phyloP scores from a whole-genome alignment of 768 basidiomycete species.

The Mrakia gelida region DNA sequence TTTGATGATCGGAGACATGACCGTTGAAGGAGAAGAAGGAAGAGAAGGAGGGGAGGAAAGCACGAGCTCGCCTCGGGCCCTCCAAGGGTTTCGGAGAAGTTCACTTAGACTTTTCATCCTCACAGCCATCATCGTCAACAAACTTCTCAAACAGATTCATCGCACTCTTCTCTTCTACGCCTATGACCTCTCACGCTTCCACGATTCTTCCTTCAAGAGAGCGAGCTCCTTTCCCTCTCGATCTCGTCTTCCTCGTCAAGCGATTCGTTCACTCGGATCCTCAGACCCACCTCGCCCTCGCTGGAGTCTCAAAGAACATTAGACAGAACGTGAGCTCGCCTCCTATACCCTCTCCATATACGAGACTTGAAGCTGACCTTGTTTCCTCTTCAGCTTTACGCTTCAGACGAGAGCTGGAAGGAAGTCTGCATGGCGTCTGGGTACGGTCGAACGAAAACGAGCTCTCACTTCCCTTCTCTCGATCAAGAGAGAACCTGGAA shows the following conservation, averaged over 20 bases:
- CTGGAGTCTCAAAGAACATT: neutral
- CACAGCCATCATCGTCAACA: neutral
- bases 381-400: neutral
- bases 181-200: neutral
- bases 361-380: neutral
- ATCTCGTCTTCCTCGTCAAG: neutral
- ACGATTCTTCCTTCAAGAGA: neutral
- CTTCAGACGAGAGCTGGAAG: neutral
- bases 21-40: neutral
- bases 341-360: neutral
- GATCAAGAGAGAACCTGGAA: neutral
- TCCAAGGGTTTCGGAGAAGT: neutral
- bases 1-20: conserved; percentile 31
- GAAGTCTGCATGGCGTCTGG: neutral
- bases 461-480: neutral
- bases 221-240: neutral
- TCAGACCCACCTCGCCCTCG: neutral
- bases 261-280: neutral
- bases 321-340: neutral
- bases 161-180: neutral
- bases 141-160: neutral
- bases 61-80: neutral
- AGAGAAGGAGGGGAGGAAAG: too few species aligned
- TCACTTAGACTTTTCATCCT: neutral
- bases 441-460: neutral